Evolutionary conservation across 345 rosid genomes (phyloP).

Genomic region (Brassica carinata): DNA sequence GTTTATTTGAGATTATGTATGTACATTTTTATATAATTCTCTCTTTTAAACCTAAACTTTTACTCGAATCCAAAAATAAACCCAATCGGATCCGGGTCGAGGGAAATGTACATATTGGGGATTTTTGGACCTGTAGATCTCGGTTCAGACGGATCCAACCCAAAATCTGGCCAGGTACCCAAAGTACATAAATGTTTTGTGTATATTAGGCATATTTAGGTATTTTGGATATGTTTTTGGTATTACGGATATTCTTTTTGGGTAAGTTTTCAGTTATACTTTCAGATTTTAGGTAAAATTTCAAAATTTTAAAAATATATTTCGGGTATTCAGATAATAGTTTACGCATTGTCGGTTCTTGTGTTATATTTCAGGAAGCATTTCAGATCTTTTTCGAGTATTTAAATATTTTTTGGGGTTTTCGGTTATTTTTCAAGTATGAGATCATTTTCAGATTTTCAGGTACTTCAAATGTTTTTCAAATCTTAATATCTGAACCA

Average conservation of each 20-base stretch:
- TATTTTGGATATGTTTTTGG: neutral
- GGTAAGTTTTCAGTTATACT: neutral
- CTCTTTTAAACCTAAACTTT: too few relatives aligned
- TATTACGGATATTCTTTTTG: neutral
- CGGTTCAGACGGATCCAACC: neutral
- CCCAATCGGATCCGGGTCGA: too few relatives aligned
- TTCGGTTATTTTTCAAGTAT: too few relatives aligned
- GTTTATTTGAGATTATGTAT: too few relatives aligned
- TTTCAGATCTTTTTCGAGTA: neutral
- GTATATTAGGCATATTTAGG: neutral
- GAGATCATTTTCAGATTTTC: neutral
- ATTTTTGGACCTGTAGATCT: neutral
- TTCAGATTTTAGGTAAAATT: neutral
- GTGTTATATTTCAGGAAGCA: neutral
- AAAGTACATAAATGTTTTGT: neutral
- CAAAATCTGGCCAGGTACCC: neutral
- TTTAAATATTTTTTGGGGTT: neutral
- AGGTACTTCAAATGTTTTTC: neutral
- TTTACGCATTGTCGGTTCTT: neutral
- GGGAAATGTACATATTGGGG: neutral
- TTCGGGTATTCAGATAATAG: neutral
- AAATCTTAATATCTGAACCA: neutral
- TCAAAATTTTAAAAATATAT: too few relatives aligned
- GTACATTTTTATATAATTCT: too few relatives aligned
- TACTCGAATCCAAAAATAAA: too few relatives aligned